Percentiles rank a stretch among this genome's conserved stretches.
These are phyloP conservation scores for Podospora pseudoanserina DNA, from an alignment of 495 filamentous ascomycete genomes.

Conservation along the genomic window DNA sequence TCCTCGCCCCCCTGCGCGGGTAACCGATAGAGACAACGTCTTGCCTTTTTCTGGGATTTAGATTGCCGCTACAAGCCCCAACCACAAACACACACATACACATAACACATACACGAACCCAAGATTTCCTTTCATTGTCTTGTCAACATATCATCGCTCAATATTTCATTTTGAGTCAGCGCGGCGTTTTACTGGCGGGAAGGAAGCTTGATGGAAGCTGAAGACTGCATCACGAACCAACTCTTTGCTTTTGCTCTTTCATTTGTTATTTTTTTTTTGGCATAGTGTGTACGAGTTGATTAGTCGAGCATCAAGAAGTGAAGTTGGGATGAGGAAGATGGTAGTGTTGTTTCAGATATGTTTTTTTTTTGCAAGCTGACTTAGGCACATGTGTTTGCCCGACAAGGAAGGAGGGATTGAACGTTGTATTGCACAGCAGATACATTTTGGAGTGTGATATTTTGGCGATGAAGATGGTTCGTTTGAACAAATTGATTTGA, in stretches of 20 bases:
- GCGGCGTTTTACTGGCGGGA: constrained; percentile 25
- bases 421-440: not conserved
- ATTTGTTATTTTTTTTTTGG: not conserved
- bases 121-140: constrained; percentile 7
- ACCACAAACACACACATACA: not conserved
- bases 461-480: not conserved
- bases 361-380: not conserved
- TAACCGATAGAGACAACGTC: constrained; percentile 17
- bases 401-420: not conserved
- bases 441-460: not conserved
- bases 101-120: constrained; percentile 3
- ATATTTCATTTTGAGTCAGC: constrained; percentile 15
- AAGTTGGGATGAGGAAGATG: not conserved
- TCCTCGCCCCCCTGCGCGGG: constrained; percentile 25
- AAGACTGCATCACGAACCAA: constrained; percentile 21
- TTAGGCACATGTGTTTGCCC: not conserved
- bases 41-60: constrained; percentile 27
- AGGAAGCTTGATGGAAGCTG: not conserved
- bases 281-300: not conserved
- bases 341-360: not conserved
- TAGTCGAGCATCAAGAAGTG: not conserved
- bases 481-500: not conserved
- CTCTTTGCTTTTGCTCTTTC: not conserved
- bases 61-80: not conserved
- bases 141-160: not conserved